Base-by-base conservation (phyloP, 1,139 yeast species). In the Blastobotrys illinoisensis region DNA sequence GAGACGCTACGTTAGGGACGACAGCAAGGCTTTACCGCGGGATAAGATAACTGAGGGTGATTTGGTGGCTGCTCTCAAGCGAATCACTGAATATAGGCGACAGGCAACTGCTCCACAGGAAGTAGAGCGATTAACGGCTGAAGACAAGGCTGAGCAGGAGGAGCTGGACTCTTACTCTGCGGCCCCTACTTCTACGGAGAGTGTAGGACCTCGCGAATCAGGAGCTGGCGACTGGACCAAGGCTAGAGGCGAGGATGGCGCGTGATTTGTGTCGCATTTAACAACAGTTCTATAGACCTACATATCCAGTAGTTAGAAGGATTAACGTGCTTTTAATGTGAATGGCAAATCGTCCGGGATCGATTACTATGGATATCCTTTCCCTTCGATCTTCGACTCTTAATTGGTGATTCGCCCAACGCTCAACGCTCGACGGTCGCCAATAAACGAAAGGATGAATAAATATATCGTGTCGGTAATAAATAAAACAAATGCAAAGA, bases 151-250 rank as follows among this genome's bases (percentile, higher is more conserved):
- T n/a, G 84, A 81, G 58, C 53, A 59, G 36, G 61, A 68, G 11
- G 80, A 76, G 53, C 59, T 75, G 16, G 60, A 60, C 44, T 67
- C 69, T 3, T 49, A 50, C 49, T 53, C 47, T 48, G 49, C 44
- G 54, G 55, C 52, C 50, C 55, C 58, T 18, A 53, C 59, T 20
- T 49, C 59, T 14, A 52, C 54, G 46, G 55, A 56, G 20, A 57
- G 48, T 2, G 60, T 63, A 1, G 63, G 64, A 7, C 67, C 80
- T 60, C 59, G 97, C 55, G 86, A 87, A 67, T 83, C 90, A 44
- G 98, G 97, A 0, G 76, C 81, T 2, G 79, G 76, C 0, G 86
- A 78, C 51, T 90, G 97, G 97, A 86, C 86, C 0, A 67, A 71
- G 18, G 62, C 77, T 1, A 76, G 98, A 62, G 96, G 96, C 1